Conservation (phyloP, 2,329 filamentous ascomycete genomes). For the Pseudogymnoascus sp. region DNA sequence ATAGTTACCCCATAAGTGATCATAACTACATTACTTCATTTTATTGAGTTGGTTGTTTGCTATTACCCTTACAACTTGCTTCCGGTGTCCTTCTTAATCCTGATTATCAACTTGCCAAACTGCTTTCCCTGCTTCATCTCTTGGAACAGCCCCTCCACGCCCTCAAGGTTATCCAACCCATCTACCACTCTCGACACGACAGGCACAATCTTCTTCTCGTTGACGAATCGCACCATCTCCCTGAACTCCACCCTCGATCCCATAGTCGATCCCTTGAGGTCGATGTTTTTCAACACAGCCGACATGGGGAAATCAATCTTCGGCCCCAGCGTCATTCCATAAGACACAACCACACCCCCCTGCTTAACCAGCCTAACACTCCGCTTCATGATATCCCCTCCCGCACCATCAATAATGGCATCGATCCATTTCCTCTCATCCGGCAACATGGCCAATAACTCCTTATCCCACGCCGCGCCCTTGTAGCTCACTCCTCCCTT, state of each 20-base stretch:
- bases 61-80: conserved; percentile 12
- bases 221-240: conserved; percentile 84
- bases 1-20: neutral
- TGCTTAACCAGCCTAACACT: conserved; percentile 32
- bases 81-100: conserved; percentile 39
- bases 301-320: conserved; percentile 82
- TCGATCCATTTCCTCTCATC: conserved; percentile 63
- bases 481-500: conserved; percentile 77
- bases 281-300: conserved; percentile 79
- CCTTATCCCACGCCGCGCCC: conserved; percentile 71
- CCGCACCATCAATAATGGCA: conserved; percentile 83
- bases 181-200: conserved; percentile 67
- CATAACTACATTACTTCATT: neutral
- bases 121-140: conserved; percentile 81
- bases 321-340: conserved; percentile 84
- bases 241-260: conserved; percentile 80
- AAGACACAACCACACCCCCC: conserved; percentile 76
- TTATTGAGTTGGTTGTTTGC: neutral
- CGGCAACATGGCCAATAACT: conserved; percentile 55
- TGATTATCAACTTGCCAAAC: conserved; percentile 87
- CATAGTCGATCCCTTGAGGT: conserved; percentile 83
- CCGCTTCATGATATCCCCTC: conserved; percentile 62
- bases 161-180: conserved; percentile 67
- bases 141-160: conserved; percentile 74
- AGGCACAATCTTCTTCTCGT: conserved; percentile 62